Conservation (phyloP, 75 land plant genomes). For the Larix kaempferi region DNA sequence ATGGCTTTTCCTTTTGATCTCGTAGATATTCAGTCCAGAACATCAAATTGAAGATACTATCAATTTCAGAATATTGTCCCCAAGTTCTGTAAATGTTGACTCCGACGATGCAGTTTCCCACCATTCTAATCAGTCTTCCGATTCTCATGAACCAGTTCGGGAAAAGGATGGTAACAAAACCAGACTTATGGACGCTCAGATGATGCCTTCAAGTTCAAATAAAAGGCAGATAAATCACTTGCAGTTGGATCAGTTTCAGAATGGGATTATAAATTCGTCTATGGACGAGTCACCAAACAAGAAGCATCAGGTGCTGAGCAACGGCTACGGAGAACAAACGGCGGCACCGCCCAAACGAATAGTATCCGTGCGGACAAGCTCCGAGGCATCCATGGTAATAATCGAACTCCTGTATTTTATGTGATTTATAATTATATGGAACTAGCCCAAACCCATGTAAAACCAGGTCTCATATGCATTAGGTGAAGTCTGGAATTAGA, state of each 20-base stretch:
- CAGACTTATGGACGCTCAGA: neutral
- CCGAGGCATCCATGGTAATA: neutral
- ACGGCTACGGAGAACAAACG: neutral
- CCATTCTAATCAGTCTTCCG: too few species aligned
- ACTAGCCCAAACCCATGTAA: too few species aligned
- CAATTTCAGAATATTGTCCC: too few species aligned
- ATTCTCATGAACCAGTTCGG: too few species aligned
- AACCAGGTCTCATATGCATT: too few species aligned
- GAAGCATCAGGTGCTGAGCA: neutral
- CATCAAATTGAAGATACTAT: too few species aligned
- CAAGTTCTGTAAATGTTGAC: too few species aligned
- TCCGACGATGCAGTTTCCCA: too few species aligned
- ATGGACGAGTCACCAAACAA: neutral
- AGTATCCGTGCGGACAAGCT: neutral
- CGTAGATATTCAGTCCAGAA: neutral
- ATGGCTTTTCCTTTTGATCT: neutral
- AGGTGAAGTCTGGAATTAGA: too few species aligned
- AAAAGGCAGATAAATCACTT: neutral
- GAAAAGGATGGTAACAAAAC: neutral
- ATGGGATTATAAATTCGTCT: neutral
- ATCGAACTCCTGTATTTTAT: neutral
- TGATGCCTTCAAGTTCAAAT: neutral
- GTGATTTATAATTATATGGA: too few species aligned
- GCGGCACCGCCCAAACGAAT: neutral
- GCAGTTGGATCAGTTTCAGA: neutral